Evolutionary conservation across 2,329 filamentous ascomycete species (phyloP), one percentile per base, ranked within the genome.

Genomic region (Neoscytalidium dimidiatum): DNA sequence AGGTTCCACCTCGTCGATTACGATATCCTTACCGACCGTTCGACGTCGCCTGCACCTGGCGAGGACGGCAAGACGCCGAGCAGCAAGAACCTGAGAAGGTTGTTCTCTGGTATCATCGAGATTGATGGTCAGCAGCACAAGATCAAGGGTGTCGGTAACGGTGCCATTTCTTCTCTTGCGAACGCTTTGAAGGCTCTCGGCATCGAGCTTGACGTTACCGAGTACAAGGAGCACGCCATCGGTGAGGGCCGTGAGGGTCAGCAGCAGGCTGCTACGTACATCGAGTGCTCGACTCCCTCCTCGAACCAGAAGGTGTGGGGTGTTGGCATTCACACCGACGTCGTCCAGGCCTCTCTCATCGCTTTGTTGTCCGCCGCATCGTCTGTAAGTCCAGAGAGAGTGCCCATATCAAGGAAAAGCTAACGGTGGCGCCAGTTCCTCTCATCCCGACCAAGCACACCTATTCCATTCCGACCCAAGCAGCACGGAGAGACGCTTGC

Each of bases 211-310:
- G 94, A 98, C 74, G 92, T 98, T 60, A 87, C 89, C 51, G 92
- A 97, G 77, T 98, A 98, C 83, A 97, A 96, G 83, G 95, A 98
- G 79, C 94, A 98, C 79, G 90, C 94, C 29, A 93, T 98, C 70
- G 92, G 92, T 69, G 83, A 85, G 60, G 92, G 92, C 67, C 92
- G 94, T 69, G 96, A 96, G 82, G 94, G 88, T 65, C 87, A 92
- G 67, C 92, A 94, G 69, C 96, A 96, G 82, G 94, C 94, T n/a
- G 94, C 93, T 1, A 92, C 94, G 2, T 98, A 96, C 75, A 96
- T 98, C 68, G 92, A 97, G 78, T 97, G 93, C 79, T 93, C 86
- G 29, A 85, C 88, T 21, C 80, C 85, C 3, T 87, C 86, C 52
- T 89, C 84, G 68, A 85, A 85, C 62, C 84, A 92, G 72, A 90